Conservation (phyloP, 2,329 filamentous ascomycete genomes). For the Escovopsis sp. region DNA sequence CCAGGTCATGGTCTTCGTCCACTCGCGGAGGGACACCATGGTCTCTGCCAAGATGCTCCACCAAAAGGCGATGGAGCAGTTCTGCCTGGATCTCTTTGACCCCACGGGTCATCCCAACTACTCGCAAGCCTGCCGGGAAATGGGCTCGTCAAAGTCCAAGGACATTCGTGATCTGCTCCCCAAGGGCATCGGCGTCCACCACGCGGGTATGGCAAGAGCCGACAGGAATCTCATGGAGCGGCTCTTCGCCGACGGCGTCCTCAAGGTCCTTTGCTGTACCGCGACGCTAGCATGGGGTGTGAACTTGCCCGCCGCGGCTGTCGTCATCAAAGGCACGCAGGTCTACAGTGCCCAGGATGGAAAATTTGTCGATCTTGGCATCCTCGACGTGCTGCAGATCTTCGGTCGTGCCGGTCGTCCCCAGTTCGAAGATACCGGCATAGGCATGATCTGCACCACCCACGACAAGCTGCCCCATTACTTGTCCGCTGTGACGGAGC, state of each 20-base stretch:
- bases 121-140: conserved; percentile 64
- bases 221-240: conserved; percentile 94
- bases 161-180: conserved; percentile 81
- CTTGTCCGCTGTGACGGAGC: conserved; percentile 80
- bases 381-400: conserved; percentile 92
- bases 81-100: conserved; percentile 70
- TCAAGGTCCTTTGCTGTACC: conserved; percentile 96
- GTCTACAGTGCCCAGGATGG: conserved; percentile 93
- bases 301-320: conserved; percentile 89
- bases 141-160: conserved; percentile 71
- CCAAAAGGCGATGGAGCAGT: conserved; percentile 72
- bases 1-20: conserved; percentile 98
- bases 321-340: conserved; percentile 96
- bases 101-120: conserved; percentile 66
- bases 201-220: conserved; percentile 89
- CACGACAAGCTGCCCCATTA: conserved; percentile 91
- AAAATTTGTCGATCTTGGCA: conserved; percentile 91
- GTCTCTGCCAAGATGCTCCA: conserved; percentile 73
- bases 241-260: conserved; percentile 78
- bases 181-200: conserved; percentile 88
- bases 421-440: conserved; percentile 93
- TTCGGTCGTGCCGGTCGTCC: conserved; percentile 96
- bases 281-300: conserved; percentile 98
- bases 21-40: conserved; percentile 88
- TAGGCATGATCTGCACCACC: conserved; percentile 95